Evolutionary conservation across 1,139 yeast genomes (phyloP).

Genomic region (Geotrichum restrictum): DNA sequence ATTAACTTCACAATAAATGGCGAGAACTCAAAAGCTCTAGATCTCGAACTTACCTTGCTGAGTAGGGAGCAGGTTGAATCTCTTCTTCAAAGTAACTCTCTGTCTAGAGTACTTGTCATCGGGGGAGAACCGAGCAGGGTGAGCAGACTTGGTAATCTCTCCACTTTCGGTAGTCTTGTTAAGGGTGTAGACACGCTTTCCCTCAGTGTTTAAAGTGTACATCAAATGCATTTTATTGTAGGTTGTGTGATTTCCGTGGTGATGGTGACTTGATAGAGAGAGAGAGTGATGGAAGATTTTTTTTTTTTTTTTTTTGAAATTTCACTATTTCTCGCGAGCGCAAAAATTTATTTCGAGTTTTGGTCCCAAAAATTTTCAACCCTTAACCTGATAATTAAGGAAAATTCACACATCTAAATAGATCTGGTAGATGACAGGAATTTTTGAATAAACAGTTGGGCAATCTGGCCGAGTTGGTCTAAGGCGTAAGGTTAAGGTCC

Average conservation of each 20-base stretch:
- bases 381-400: not conserved
- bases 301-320: not conserved
- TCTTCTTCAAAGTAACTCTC: constrained; percentile 95
- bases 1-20: not conserved
- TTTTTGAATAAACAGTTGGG: constrained; percentile 21
- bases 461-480: constrained; percentile 35
- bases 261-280: not conserved
- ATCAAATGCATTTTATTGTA: constrained; percentile 78
- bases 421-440: too few species aligned
- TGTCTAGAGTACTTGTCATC: constrained; percentile 99
- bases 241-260: not conserved
- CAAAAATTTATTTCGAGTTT: too few species aligned
- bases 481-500: constrained; percentile 33
- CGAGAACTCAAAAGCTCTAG: too few species aligned
- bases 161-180: constrained; percentile 77
- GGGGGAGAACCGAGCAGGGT: constrained; percentile 98
- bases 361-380: constrained; percentile 3
- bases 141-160: constrained; percentile 97
- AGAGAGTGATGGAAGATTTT: not conserved
- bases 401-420: too few species aligned
- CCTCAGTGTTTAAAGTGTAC: constrained; percentile 93
- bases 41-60: constrained; percentile 55
- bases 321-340: too few species aligned
- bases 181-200: constrained; percentile 92
- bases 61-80: constrained; percentile 84